Base-by-base conservation (phyloP, 2,329 filamentous ascomycete species). In the Periconia sp. region DNA sequence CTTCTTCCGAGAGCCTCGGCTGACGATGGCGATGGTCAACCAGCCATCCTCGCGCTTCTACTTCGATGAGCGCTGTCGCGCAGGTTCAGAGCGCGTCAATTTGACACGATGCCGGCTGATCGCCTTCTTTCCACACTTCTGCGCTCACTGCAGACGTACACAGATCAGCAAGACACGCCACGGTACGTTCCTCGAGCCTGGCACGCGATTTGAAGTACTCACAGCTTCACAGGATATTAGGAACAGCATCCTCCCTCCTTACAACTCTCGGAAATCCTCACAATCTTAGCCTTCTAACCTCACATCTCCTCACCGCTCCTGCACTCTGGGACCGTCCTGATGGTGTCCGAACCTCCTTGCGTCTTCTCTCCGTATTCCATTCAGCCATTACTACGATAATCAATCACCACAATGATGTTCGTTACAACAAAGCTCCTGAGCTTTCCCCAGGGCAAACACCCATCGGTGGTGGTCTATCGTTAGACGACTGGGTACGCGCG, bases 251-350 rank as follows among this genome's bases (percentile, higher is more conserved):
- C 13, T 81, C 83, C 26, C 80, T 91, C 21, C 77, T 92, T 41
- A 81, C 84, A 12, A 81, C 81, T 35, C 81, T 91, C 38, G 83
- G 83, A 48, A 91, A 91, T 61, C 87, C 87, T 11, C 79, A 88
- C 43, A 92, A 92, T 66, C 77, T 90, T 58, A 82, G 83, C 28
- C 77, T 91, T 10, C 77, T 91, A 40, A 87, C 86, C 1, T 85
- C 85, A 18, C 86, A 91, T 53, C 77, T 90, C 5, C 78, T 91
- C 32, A 81, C 80, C 1, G 85, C 87, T 0, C 86, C 86, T 3
- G 85, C 87, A 7, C 78, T 91, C 68, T 92, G 87, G 87, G 76
- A 60, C 16, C 70, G 71, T n/a, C 79, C 79, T 8, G 78, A 85
- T 42, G 83, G 81, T 7, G 73, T 89, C 24, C 78, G 77, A 11